These are phyloP conservation scores for Peronospora farinosa DNA, from an alignment of 352 stramenopile genomes.

Conservation along the genomic window DNA sequence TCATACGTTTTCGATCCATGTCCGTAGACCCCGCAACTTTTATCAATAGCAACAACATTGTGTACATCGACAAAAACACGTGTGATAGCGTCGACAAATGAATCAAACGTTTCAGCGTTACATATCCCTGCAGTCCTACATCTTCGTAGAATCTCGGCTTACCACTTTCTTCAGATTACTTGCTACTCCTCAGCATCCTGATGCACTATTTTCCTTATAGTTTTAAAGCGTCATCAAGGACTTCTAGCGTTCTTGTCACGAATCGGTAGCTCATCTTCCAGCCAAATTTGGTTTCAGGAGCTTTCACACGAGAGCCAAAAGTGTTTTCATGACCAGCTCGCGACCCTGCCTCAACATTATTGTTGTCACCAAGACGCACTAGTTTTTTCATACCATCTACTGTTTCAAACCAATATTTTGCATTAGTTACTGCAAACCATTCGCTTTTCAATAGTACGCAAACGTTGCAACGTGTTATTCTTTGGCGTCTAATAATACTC, in stretches of 20 bases:
- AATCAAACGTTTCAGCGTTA: background rate
- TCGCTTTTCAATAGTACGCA: too few species aligned
- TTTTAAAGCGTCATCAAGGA: conserved; percentile 3
- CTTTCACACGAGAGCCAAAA: conserved; percentile 45
- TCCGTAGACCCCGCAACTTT: conserved; percentile 25
- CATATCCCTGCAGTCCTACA: conserved; percentile 30
- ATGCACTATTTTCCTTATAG: background rate
- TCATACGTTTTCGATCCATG: conserved; percentile 28
- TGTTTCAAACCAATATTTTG: too few species aligned
- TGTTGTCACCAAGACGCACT: conserved; percentile 48
- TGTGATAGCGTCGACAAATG: background rate
- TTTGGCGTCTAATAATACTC: too few species aligned
- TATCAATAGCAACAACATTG: conserved; percentile 25
- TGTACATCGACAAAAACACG: conserved; percentile 18
- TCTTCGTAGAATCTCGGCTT: too few species aligned
- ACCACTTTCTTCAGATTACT: background rate
- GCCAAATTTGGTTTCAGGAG: conserved; percentile 24
- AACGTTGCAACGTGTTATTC: too few species aligned
- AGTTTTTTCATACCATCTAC: conserved; percentile 11
- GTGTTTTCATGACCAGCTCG: conserved; percentile 30
- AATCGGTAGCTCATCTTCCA: too few species aligned
- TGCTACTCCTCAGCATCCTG: background rate
- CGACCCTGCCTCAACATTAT: conserved; percentile 26
- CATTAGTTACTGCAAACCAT: too few species aligned
- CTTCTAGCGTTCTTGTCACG: background rate